Evolutionary conservation across 2,329 filamentous ascomycete genomes (phyloP).

Genomic region (Aspergillus carbonarius): DNA sequence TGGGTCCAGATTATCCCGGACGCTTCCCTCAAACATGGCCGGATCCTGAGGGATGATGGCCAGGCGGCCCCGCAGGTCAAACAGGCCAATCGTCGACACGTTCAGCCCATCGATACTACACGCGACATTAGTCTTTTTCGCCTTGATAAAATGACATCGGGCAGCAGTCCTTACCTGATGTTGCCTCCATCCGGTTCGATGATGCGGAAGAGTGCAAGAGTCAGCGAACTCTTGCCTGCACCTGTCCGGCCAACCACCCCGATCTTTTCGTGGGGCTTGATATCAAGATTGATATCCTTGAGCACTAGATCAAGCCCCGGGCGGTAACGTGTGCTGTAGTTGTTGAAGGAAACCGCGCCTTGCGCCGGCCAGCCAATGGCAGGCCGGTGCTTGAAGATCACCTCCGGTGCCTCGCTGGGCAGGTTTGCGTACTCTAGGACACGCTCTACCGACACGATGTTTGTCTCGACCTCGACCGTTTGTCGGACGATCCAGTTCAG

Average conservation of each 20-base stretch:
- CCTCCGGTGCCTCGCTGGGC: constrained; percentile 90
- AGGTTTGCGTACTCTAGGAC: constrained; percentile 92
- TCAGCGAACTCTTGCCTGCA: constrained; percentile 92
- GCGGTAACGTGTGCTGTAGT: constrained; percentile 92
- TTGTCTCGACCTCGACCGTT: constrained; percentile 99
- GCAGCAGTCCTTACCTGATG: constrained; percentile 53
- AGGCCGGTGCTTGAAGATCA: constrained; percentile 82
- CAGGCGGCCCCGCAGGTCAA: constrained; percentile 83
- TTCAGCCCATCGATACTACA: constrained; percentile 79
- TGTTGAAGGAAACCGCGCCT: constrained; percentile 84
- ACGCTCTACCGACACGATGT: constrained; percentile 97
- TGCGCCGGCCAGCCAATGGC: constrained; percentile 88
- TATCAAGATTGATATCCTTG: constrained; percentile 86
- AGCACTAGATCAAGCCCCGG: constrained; percentile 86
- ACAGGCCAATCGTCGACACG: constrained; percentile 83
- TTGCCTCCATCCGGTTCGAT: constrained; percentile 82
- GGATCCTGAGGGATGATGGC: constrained; percentile 98
- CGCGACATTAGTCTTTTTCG: constrained; percentile 15
- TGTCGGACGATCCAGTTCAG: constrained; percentile 99
- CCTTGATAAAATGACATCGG: neutral
- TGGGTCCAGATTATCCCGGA: constrained; percentile 94
- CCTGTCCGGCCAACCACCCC: constrained; percentile 95
- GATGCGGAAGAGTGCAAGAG: constrained; percentile 88
- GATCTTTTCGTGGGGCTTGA: constrained; percentile 97
- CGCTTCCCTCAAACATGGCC: constrained; percentile 87